Percentiles rank a stretch among this genome's conserved stretches.
These are phyloP conservation scores for Haplosporangium sp. DNA, from an alignment of 371 early-diverging fungal species.

Conservation along the genomic window DNA sequence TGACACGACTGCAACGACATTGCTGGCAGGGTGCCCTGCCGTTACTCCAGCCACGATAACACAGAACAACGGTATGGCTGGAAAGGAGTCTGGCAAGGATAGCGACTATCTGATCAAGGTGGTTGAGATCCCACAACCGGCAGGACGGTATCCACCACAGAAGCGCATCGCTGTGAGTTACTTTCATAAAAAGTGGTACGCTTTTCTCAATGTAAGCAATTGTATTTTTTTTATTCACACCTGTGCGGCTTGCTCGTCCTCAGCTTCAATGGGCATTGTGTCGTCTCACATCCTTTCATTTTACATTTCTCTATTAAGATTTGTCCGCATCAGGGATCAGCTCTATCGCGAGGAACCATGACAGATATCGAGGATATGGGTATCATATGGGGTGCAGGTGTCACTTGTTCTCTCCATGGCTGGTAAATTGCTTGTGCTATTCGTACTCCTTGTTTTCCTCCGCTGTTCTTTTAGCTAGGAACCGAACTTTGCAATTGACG, in stretches of 20 bases:
- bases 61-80: not conserved
- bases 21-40: not conserved
- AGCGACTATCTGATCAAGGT: slow-evolving; percentile 38
- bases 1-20: not conserved
- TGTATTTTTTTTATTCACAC: not conserved
- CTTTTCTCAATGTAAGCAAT: slow-evolving; percentile 46
- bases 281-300: not conserved
- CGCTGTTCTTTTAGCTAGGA: too few species aligned
- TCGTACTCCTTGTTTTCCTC: too few species aligned
- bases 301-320: slow-evolving; percentile 16
- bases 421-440: slow-evolving; percentile 24
- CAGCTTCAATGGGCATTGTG: too few species aligned
- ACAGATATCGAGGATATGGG: slow-evolving; percentile 55
- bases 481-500: too few species aligned
- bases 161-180: slow-evolving; percentile 42
- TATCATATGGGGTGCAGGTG: slow-evolving; percentile 52
- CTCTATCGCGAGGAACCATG: slow-evolving; percentile 41
- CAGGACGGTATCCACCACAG: slow-evolving; percentile 43
- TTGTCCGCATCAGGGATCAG: slow-evolving; percentile 55
- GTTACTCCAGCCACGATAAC: not conserved
- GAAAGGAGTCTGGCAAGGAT: slow-evolving; percentile 6
- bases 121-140: slow-evolving; percentile 46
- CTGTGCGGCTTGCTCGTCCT: too few species aligned
- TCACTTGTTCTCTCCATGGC: slow-evolving; percentile 40
- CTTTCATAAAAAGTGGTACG: slow-evolving; percentile 51